phyloP scores from a whole-genome alignment of 768 basidiomycete species.

The Neoboletus magnificus region DNA sequence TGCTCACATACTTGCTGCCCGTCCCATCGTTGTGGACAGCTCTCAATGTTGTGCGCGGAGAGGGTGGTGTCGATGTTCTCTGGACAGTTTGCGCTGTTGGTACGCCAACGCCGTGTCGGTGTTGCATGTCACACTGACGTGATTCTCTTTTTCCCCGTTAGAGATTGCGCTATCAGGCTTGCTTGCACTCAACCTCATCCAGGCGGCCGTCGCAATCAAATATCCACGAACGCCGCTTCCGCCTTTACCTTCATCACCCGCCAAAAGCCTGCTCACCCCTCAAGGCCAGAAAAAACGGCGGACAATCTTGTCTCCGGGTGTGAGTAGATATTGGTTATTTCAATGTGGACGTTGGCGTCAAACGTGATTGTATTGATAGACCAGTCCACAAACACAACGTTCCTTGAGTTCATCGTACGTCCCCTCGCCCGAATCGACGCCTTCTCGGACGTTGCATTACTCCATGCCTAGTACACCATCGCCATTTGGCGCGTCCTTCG shows the following conservation, averaged over 20 bases:
- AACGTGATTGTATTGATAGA: slow-evolving; percentile 1
- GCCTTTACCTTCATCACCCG: slow-evolving; percentile 22
- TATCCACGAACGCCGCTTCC: slow-evolving; percentile 34
- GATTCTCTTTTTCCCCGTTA: slow-evolving; percentile 2
- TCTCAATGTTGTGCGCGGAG: slow-evolving; percentile 28
- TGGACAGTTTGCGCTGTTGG: slow-evolving; percentile 32
- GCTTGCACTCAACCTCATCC: slow-evolving; percentile 34
- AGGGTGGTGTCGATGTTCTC: not conserved
- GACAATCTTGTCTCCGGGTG: slow-evolving; percentile 21
- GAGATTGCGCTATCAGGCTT: slow-evolving; percentile 32
- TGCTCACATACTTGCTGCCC: slow-evolving; percentile 39
- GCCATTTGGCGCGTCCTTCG: slow-evolving; percentile 35
- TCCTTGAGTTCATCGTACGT: slow-evolving; percentile 30
- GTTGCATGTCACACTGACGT: not conserved
- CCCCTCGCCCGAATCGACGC: slow-evolving; percentile 30
- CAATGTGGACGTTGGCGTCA: not conserved
- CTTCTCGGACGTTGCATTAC: slow-evolving; percentile 32
- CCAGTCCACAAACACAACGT: slow-evolving; percentile 28
- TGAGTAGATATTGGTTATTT: slow-evolving; percentile 6
- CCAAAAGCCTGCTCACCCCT: slow-evolving; percentile 21
- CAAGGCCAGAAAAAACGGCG: slow-evolving; percentile 29
- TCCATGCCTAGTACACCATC: slow-evolving; percentile 38
- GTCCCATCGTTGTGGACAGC: slow-evolving; percentile 38
- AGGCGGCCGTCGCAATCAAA: slow-evolving; percentile 34
- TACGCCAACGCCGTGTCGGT: slow-evolving; percentile 9